These are phyloP conservation scores for Colletotrichum theobromicola DNA, from an alignment of 2,329 filamentous ascomycete genomes.

Conservation along the genomic window DNA sequence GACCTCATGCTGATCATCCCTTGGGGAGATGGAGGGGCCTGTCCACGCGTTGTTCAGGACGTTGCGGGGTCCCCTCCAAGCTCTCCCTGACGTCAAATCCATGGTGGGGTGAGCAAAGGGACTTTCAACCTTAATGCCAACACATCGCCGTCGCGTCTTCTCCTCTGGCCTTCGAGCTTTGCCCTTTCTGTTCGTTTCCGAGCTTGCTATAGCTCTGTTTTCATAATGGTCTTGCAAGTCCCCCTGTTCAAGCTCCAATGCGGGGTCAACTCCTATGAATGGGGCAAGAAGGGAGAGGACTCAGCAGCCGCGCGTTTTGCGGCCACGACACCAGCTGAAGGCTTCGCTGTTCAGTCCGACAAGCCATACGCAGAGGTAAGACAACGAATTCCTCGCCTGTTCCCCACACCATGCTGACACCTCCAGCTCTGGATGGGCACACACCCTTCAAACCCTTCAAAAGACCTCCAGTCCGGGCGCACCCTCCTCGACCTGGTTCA, in stretches of 20 bases:
- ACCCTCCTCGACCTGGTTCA: conserved; percentile 86
- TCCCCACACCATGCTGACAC: conserved; percentile 5
- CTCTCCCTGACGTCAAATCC: conserved; percentile 21
- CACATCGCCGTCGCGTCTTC: not conserved
- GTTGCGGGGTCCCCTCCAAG: conserved; percentile 12
- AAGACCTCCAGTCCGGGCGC: conserved; percentile 82
- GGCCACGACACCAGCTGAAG: conserved; percentile 77
- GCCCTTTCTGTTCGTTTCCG: not conserved
- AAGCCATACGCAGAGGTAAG: conserved; percentile 93
- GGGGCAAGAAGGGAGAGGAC: conserved; percentile 89
- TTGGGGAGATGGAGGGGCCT: not conserved
- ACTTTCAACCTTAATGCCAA: not conserved
- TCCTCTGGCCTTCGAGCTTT: not conserved
- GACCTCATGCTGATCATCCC: not conserved
- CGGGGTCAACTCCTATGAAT: conserved; percentile 98
- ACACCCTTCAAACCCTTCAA: conserved; percentile 93
- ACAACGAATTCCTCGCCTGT: not conserved
- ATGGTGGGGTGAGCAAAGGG: conserved; percentile 15
- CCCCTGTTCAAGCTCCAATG: conserved; percentile 86
- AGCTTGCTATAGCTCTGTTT: not conserved
- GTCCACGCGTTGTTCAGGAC: not conserved
- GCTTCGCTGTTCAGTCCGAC: conserved; percentile 80
- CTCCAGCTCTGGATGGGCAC: conserved; percentile 97
- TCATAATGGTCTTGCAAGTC: conserved; percentile 62
- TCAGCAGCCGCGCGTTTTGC: conserved; percentile 92